Evolutionary conservation across 2,329 filamentous ascomycete species (phyloP), one percentile per base, ranked within the genome.

Genomic region (Pseudogymnoascus destructans): DNA sequence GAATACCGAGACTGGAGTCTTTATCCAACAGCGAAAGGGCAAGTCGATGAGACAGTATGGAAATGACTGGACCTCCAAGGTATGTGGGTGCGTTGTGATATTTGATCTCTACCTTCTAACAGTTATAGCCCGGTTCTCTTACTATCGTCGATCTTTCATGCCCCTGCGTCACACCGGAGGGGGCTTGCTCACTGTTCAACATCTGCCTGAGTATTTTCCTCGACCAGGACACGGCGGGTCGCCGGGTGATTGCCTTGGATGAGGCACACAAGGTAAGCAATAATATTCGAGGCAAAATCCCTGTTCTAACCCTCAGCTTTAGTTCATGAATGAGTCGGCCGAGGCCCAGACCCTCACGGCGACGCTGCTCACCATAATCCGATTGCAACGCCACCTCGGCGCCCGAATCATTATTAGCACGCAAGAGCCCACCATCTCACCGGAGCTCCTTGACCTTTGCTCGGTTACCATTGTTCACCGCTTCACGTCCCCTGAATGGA

Each of bases 141-240:
- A 86, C 80, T 0, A 85, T 88, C 55, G 72, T 90, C 5, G 87
- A 93, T 64, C 72, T 93, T 0, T 87, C 81, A 0, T 88, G 86
- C 66, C 84, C 86, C 0, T 89, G 85, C 63, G 73, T 90, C 4
- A 83, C 83, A 0, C 69, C 80, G 0, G 78, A 82, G 21, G 81
- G 79, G 35, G 86, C 86, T 0, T 92, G 87, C 65, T 75, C 79
- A 0, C 72, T 92, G 0, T 92, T 92, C 69, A 83, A 86, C 57
- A 84, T 90, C 38, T 85, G 81, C 17, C 73, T 92, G 1, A 76
- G 76, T 1, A 70, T 87, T 0, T 89, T 88, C 65, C 69, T 88
- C 0, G 79, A 85, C 59, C 74, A 80, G 52, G 69, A 75, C 0
- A 62, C 64, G 0, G 63, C 68, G 0, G 65, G 75, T 0, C 81